Base-by-base conservation (phyloP, 495 filamentous ascomycete species). In the Xylaria telfairii region DNA sequence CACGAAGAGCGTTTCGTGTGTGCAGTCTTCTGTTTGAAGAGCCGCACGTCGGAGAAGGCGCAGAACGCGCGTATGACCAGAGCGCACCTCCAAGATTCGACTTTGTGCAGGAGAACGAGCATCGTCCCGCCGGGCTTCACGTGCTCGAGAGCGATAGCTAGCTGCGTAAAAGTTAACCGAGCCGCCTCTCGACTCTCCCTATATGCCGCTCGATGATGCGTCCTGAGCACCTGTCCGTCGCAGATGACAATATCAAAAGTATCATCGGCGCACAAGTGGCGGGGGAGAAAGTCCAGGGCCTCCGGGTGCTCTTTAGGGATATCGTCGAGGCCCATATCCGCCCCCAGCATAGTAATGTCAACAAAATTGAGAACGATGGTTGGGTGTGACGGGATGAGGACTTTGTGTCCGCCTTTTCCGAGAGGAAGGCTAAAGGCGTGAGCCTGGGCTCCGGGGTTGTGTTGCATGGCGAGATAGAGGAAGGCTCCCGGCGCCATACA, bases 401-500 rank as follows among this genome's bases (percentile, higher is more conserved):
- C 71, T 34, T 78, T 67, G 67, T 87, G 84, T 6, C 87, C 83
- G 1, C 85, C 85, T 39, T 77, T n/a, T 3, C 64, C 44, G 4
- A 19, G 5, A 0, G 83, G 82, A 24, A 89, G 73, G 37, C 76
- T 87, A 72, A 88, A 80, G 19, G 77, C 86, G n/a, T 69, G 66
- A 6, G 78, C 79, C 17, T 32, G 60, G 7, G 85, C 83, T 0
- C 59, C 32, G 3, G 76, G 80, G 65, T 85, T 84, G 6, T 76
- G 61, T 5, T 75, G 71, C 34, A 87, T 71, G 0, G 78, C 80
- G 3, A 74, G 72, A 0, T 71, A 62, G 12, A 83, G 79, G 70
- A 85, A 90, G 4, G 83, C 86, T 9, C 88, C 87, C 1, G 88
- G 88, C 0, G 87, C 88, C 81, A 87, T 85, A 74, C 88, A 89